These are phyloP conservation scores for Tetraselmis chui DNA, from an alignment of 139 green algal species.

Conservation along the genomic window DNA sequence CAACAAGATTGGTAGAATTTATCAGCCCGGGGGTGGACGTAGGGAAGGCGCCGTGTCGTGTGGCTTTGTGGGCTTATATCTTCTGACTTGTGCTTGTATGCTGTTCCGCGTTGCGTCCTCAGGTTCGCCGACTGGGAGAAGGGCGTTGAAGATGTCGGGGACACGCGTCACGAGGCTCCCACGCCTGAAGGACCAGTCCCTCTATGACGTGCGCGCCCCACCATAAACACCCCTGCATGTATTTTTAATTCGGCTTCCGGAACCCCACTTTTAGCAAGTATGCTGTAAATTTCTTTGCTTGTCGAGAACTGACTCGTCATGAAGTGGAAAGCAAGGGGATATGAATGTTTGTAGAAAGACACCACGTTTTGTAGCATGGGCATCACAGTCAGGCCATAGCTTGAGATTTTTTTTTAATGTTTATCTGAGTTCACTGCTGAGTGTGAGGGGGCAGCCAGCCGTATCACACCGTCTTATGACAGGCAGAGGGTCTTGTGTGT, in stretches of 20 bases:
- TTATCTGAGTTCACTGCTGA: background rate
- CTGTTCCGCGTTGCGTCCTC: no score
- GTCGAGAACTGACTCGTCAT: background rate
- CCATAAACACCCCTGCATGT: background rate
- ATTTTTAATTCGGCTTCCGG: background rate
- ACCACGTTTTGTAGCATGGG: no score
- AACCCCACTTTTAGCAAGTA: no score
- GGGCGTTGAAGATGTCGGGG: background rate
- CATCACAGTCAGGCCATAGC: no score
- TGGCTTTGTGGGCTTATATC: no score
- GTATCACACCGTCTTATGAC: background rate
- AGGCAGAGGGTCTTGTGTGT: background rate
- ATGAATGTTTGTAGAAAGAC: no score
- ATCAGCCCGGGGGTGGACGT: no score
- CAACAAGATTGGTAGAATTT: no score
- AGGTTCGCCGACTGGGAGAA: no score
- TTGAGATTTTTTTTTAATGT: background rate
- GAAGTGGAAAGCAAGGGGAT: background rate
- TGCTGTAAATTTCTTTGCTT: background rate
- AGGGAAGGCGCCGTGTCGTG: no score
- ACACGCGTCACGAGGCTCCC: background rate
- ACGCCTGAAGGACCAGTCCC: background rate
- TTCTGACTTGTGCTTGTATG: no score
- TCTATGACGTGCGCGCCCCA: background rate
- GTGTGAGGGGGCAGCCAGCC: background rate